Evolutionary conservation across 2,329 filamentous ascomycete genomes (phyloP).

Genomic region (Colletotrichum kahawae): DNA sequence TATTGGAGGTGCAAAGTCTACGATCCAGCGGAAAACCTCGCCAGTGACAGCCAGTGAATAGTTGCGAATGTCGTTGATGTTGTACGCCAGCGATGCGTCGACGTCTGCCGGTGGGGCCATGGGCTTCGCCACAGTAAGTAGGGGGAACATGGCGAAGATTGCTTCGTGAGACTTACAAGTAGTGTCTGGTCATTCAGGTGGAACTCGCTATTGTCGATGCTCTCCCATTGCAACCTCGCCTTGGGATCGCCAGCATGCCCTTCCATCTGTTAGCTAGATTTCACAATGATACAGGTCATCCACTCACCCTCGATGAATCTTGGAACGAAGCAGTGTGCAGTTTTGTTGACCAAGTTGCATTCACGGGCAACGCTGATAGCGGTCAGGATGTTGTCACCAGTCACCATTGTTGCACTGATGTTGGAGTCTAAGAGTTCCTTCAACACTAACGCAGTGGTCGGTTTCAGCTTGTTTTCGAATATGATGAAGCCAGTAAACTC

Average conservation of each 20-base stretch:
- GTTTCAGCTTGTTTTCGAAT: constrained; percentile 98
- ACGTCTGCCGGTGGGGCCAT: constrained; percentile 70
- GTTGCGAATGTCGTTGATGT: constrained; percentile 80
- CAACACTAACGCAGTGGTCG: constrained; percentile 80
- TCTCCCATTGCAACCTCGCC: constrained; percentile 85
- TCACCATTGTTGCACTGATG: constrained; percentile 94
- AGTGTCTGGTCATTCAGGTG: constrained; percentile 81
- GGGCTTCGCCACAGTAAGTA: constrained; percentile 56
- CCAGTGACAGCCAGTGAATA: constrained; percentile 90
- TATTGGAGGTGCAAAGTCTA: constrained; percentile 86
- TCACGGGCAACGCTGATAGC: constrained; percentile 95
- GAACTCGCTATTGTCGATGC: constrained; percentile 84
- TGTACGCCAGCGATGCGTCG: constrained; percentile 85
- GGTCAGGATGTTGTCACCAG: constrained; percentile 96
- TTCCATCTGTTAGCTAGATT: constrained; percentile 30
- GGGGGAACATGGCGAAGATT: not conserved
- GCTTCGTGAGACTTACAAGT: constrained; percentile 52
- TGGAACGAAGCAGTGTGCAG: constrained; percentile 90
- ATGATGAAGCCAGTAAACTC: constrained; percentile 96
- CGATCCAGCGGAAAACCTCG: constrained; percentile 94
- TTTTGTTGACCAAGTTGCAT: constrained; percentile 80
- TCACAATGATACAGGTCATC: not conserved
- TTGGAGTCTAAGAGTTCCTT: constrained; percentile 82
- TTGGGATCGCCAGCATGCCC: constrained; percentile 76
- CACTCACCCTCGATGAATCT: constrained; percentile 76